phyloP scores from a whole-genome alignment of 768 basidiomycete genomes.

The Naganishia vaughanmartiniae region DNA sequence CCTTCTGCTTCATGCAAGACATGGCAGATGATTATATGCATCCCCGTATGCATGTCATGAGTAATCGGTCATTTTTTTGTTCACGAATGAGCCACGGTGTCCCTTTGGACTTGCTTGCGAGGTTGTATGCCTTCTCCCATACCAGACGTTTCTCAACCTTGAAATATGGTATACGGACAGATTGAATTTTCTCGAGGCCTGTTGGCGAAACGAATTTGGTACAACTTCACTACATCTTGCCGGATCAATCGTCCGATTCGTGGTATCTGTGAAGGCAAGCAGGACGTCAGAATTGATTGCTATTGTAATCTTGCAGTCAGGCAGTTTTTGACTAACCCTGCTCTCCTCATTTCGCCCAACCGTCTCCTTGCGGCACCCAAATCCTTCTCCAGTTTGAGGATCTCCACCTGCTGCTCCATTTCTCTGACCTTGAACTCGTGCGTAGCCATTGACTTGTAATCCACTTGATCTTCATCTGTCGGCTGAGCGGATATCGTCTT shows the following conservation, averaged over 20 bases:
- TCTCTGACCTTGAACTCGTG: constrained; percentile 95
- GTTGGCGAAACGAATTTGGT: not conserved
- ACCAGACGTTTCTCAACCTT: not conserved
- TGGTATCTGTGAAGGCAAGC: not conserved
- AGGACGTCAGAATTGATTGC: not conserved
- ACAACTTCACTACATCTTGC: not conserved
- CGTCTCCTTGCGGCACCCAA: constrained; percentile 61
- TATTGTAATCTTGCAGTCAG: not conserved
- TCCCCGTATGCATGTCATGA: too few relatives aligned
- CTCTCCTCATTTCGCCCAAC: constrained; percentile 51
- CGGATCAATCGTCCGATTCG: constrained; percentile 16
- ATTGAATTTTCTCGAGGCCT: not conserved
- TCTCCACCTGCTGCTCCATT: constrained; percentile 99
- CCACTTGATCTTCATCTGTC: constrained; percentile 69
- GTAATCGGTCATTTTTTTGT: too few relatives aligned
- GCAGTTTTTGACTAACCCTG: constrained; percentile 36
- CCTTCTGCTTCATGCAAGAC: too few relatives aligned
- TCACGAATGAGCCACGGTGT: too few relatives aligned
- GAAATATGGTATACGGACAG: not conserved
- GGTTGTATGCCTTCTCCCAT: not conserved
- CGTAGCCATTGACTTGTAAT: constrained; percentile 87
- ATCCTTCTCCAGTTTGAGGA: constrained; percentile 92
- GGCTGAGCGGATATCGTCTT: constrained; percentile 88
- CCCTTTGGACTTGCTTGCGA: too few relatives aligned
- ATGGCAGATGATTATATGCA: too few relatives aligned